These are phyloP conservation scores for Albophoma yamanashiensis DNA, from an alignment of 2,329 filamentous ascomycete genomes.

Conservation along the genomic window DNA sequence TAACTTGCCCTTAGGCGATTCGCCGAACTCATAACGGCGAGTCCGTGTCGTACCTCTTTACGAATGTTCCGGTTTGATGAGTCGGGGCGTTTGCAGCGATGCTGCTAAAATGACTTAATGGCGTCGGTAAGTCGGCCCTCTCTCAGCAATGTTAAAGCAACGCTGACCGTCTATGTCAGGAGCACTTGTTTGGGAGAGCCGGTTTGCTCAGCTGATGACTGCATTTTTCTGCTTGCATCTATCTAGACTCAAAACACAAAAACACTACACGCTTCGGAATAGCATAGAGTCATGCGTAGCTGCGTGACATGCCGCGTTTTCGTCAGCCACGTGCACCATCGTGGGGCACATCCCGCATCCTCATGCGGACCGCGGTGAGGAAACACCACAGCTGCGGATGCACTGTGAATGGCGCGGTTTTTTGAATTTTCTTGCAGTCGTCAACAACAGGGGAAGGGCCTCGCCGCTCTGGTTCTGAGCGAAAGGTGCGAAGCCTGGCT, in stretches of 20 bases:
- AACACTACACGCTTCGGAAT: neutral
- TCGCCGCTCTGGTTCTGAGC: neutral
- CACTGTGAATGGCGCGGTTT: neutral
- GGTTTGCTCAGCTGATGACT: neutral
- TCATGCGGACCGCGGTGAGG: neutral
- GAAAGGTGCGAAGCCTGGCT: neutral
- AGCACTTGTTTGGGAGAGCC: neutral
- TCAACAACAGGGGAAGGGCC: neutral
- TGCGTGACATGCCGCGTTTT: neutral
- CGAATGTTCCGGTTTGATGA: slow-evolving; percentile 45
- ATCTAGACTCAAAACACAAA: neutral
- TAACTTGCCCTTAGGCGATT: slow-evolving; percentile 39
- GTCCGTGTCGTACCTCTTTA: slow-evolving; percentile 57
- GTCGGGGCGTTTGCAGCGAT: slow-evolving; percentile 4
- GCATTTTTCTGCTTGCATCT: neutral
- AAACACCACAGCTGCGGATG: neutral
- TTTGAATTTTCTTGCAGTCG: neutral
- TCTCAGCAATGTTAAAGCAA: neutral
- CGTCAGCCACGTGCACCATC: neutral
- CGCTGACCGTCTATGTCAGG: neutral
- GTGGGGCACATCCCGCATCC: neutral
- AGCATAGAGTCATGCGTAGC: neutral
- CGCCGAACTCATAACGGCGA: slow-evolving; percentile 57
- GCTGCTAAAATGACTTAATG: slow-evolving; percentile 2
- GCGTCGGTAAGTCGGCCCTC: neutral